These are phyloP conservation scores for Amylostereum chailletii DNA, from an alignment of 1,284 basidiomycete species.

Conservation along the genomic window DNA sequence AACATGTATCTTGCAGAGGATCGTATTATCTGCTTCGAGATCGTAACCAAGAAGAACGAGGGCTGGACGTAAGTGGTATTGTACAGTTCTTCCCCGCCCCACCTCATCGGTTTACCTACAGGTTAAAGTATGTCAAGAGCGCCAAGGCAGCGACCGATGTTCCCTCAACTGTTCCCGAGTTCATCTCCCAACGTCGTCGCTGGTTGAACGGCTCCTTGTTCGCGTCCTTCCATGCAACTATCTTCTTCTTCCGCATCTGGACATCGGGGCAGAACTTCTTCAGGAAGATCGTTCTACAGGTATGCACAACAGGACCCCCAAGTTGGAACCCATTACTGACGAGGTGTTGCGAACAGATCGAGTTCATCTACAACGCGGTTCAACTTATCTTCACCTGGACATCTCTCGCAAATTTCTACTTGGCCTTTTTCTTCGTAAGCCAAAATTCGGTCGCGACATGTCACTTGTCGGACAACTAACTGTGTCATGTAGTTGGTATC, in stretches of 20 bases:
- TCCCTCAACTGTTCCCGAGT: constrained; percentile 76
- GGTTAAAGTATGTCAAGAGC: constrained; percentile 85
- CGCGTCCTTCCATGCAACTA: constrained; percentile 79
- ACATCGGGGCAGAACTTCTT: constrained; percentile 85
- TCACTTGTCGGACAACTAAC: background rate
- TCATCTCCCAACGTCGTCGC: constrained; percentile 84
- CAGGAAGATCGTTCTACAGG: constrained; percentile 71
- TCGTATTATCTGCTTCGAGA: constrained; percentile 95
- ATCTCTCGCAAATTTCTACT: constrained; percentile 73
- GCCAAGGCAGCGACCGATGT: constrained; percentile 88
- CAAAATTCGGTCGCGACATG: constrained; percentile 1
- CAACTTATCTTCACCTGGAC: constrained; percentile 83
- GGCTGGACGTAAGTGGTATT: constrained; percentile 61
- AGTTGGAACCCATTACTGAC: background rate
- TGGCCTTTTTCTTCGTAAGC: constrained; percentile 77
- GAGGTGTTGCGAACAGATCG: constrained; percentile 33
- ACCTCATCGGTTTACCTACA: constrained; percentile 18
- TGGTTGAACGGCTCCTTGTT: constrained; percentile 89
- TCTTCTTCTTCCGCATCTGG: constrained; percentile 83
- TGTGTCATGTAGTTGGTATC: constrained; percentile 48
- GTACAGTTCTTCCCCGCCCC: constrained; percentile 3
- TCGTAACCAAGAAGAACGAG: constrained; percentile 86
- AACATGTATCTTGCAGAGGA: constrained; percentile 93
- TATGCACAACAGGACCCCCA: background rate
- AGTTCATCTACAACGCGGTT: constrained; percentile 77